phyloP scores from a whole-genome alignment of 1,284 basidiomycete genomes.

The Austroboletus sp. region DNA sequence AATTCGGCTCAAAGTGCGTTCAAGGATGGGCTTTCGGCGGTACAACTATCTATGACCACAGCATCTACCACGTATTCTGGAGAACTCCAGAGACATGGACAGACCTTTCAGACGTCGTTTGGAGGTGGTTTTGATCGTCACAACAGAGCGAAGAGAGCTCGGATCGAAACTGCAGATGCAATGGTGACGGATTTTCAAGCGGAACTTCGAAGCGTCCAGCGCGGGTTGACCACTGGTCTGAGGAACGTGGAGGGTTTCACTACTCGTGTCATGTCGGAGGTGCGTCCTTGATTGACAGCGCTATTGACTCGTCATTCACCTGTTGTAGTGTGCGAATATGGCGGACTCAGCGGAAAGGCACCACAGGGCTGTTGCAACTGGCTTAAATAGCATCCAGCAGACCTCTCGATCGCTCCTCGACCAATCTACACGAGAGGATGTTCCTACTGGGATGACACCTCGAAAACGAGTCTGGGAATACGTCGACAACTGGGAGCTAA shows the following conservation, averaged over 20 bases:
- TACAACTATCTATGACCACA: constrained; percentile 42
- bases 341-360: constrained; percentile 38
- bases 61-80: constrained; percentile 49
- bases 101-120: constrained; percentile 41
- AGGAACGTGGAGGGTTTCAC: constrained; percentile 45
- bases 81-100: constrained; percentile 47
- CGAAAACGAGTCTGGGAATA: constrained; percentile 64
- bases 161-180: constrained; percentile 51
- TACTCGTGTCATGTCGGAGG: constrained; percentile 43
- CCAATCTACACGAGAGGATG: constrained; percentile 56
- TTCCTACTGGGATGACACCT: constrained; percentile 63
- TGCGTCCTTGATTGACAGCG: constrained; percentile 28
- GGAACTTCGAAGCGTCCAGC: constrained; percentile 45
- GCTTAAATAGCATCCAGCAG: constrained; percentile 45
- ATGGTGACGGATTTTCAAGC: constrained; percentile 48
- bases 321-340: constrained; percentile 37
- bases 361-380: constrained; percentile 34
- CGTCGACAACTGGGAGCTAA: constrained; percentile 62
- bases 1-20: constrained; percentile 38
- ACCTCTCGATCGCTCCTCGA: constrained; percentile 48
- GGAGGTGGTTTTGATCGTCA: constrained; percentile 53
- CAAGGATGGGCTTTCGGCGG: constrained; percentile 39
- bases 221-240: constrained; percentile 45
- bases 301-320: constrained; percentile 1
- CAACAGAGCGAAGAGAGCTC: constrained; percentile 56